Conservation (phyloP, 2,329 filamentous ascomycete species). For the Talaromyces sp. region DNA sequence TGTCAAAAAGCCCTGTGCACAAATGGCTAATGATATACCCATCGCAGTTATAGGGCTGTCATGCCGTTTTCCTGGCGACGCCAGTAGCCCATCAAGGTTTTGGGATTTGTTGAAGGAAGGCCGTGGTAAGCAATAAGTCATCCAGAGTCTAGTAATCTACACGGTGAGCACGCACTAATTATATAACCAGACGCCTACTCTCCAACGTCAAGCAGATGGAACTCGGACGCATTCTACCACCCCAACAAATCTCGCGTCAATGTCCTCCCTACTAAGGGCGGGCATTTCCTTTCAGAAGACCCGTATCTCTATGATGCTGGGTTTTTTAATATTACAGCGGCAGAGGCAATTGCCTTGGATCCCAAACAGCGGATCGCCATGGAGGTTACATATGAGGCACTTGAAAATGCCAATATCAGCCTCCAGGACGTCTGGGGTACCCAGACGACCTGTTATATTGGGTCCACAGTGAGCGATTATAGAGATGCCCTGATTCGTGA, state of each 20-base stretch:
- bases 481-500: conserved; percentile 15
- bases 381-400: conserved; percentile 9
- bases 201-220: background rate
- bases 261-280: conserved; percentile 6
- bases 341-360: conserved; percentile 13
- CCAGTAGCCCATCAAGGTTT: conserved; percentile 17
- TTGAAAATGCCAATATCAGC: conserved; percentile 16
- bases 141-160: no score
- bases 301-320: conserved; percentile 22
- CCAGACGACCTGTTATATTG: background rate
- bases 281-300: conserved; percentile 24
- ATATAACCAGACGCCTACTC: background rate
- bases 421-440: conserved; percentile 17
- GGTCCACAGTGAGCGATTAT: background rate
- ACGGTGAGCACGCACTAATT: no score
- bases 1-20: no score
- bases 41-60: conserved; percentile 24
- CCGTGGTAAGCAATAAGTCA: no score
- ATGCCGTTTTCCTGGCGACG: conserved; percentile 23
- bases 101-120: conserved; percentile 21
- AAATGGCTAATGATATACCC: conserved; percentile 6
- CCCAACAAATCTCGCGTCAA: conserved; percentile 6
- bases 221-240: conserved; percentile 20
- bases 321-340: conserved; percentile 24
- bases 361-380: conserved; percentile 10